Evolutionary conservation across 139 green algal genomes (phyloP).

Genomic region (Monoraphidium neglectum): DNA sequence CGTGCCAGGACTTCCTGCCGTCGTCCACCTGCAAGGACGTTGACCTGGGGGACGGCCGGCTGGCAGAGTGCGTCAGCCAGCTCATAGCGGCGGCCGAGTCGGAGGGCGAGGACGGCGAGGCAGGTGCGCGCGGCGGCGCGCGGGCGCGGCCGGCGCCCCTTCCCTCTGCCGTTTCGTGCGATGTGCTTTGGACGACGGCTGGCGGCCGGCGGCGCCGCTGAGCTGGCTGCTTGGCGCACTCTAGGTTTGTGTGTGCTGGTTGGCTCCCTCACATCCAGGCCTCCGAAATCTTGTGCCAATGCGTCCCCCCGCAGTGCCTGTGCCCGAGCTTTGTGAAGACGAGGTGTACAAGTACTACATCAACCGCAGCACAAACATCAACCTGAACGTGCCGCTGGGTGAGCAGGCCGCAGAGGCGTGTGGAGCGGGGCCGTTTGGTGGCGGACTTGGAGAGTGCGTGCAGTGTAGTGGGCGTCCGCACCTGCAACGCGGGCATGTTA

Average conservation of each 20-base stretch:
- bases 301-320: slow-evolving; percentile 19
- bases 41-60: slow-evolving; percentile 50
- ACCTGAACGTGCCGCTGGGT: slow-evolving; percentile 79
- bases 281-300: too few species aligned
- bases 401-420: neutral
- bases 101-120: neutral
- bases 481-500: too few species aligned
- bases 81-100: slow-evolving; percentile 49
- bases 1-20: slow-evolving; percentile 63
- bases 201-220: too few species aligned
- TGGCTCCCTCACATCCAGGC: too few species aligned
- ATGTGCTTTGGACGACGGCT: too few species aligned
- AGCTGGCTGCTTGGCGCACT: too few species aligned
- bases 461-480: too few species aligned
- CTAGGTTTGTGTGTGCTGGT: too few species aligned
- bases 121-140: slow-evolving; percentile 16
- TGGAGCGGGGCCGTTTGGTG: too few species aligned
- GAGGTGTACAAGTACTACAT: slow-evolving; percentile 62
- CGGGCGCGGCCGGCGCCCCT: neutral
- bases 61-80: slow-evolving; percentile 71
- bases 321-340: slow-evolving; percentile 50
- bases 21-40: slow-evolving; percentile 50
- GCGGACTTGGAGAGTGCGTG: too few species aligned
- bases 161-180: too few species aligned
- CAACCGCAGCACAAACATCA: slow-evolving; percentile 71